Conservation (phyloP, 148 eudicot species). For the Bassia scoparia region DNA sequence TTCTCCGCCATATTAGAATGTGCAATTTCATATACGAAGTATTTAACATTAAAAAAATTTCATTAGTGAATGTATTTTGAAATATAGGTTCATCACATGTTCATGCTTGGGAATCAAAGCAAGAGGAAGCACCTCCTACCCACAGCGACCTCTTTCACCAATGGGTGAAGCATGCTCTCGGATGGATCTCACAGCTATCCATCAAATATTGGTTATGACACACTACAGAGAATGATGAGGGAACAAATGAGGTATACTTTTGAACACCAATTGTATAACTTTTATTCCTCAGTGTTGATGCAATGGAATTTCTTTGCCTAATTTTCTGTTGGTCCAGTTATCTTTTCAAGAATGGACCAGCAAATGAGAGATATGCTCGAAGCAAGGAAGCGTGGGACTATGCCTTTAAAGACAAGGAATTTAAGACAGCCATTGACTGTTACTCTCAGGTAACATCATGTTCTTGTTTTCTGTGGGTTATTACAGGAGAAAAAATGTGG, state of each 20-base stretch:
- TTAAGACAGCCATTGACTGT: conserved; percentile 67
- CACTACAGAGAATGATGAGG: conserved; percentile 86
- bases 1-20: not conserved
- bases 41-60: not conserved
- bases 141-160: conserved; percentile 65
- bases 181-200: conserved; percentile 86
- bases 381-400: conserved; percentile 82
- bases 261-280: not conserved
- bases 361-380: conserved; percentile 90
- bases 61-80: conserved; percentile 1
- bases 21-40: not conserved
- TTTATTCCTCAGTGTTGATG: not conserved
- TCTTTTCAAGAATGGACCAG: conserved; percentile 98
- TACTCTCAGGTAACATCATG: conserved; percentile 65
- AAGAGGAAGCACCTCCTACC: conserved; percentile 70
- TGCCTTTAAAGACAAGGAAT: conserved; percentile 79
- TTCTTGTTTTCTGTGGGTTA: not conserved
- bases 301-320: not conserved
- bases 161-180: conserved; percentile 95
- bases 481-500: not conserved
- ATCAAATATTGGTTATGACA: conserved; percentile 57
- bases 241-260: conserved; percentile 76
- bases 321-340: conserved; percentile 38
- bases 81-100: conserved; percentile 62
- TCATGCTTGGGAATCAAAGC: conserved; percentile 70